These are phyloP conservation scores for Sordaria brevicollis DNA, from an alignment of 495 filamentous ascomycete species.

Conservation along the genomic window DNA sequence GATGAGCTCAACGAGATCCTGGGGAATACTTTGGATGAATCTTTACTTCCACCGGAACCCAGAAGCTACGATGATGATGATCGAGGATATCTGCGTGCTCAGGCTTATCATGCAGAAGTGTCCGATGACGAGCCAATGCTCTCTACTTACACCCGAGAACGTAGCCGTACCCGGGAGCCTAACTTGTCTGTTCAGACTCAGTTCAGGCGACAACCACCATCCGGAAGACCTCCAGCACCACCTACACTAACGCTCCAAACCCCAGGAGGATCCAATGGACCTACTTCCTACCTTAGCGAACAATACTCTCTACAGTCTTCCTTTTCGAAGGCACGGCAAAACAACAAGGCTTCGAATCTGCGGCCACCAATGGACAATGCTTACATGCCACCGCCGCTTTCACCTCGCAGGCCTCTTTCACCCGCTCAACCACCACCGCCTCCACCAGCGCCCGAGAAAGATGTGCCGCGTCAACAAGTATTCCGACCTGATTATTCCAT, in stretches of 20 bases:
- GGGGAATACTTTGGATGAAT: conserved; percentile 48
- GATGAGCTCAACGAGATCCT: conserved; percentile 67
- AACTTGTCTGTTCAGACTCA: neutral
- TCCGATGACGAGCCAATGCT: conserved; percentile 34
- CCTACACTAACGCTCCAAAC: conserved; percentile 7
- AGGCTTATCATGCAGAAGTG: conserved; percentile 38
- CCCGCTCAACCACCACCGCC: conserved; percentile 20
- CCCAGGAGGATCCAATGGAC: conserved; percentile 9
- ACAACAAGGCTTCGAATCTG: conserved; percentile 29
- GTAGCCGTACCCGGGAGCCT: neutral
- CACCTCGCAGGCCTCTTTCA: conserved; percentile 41
- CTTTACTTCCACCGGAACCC: conserved; percentile 70
- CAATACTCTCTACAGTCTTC: conserved; percentile 34
- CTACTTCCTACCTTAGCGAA: conserved; percentile 10
- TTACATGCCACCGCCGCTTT: conserved; percentile 58
- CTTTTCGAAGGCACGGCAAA: conserved; percentile 36
- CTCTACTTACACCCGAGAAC: neutral
- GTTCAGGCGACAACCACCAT: neutral
- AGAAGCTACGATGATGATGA: conserved; percentile 59
- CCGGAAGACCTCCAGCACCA: conserved; percentile 1
- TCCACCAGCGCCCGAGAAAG: conserved; percentile 22
- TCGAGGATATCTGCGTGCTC: conserved; percentile 15
- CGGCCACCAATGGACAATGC: conserved; percentile 34
- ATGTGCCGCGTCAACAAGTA: conserved; percentile 22
- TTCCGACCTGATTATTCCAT: conserved; percentile 33